Conservation (phyloP, 1,284 basidiomycete species). For the Trichosporon inkin region DNA sequence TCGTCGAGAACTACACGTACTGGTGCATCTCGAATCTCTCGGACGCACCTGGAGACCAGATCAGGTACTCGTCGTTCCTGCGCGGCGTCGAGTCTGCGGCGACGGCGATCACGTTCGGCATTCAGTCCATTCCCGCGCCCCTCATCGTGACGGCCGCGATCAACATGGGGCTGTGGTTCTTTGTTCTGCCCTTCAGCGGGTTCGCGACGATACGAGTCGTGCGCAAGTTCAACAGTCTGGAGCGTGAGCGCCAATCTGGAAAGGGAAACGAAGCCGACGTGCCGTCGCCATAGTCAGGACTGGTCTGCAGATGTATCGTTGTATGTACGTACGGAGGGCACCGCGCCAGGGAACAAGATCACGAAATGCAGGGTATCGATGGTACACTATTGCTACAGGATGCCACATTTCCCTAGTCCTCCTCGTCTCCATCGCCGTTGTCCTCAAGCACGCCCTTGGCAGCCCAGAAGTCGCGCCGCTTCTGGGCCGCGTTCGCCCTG, state of each 20-base stretch:
- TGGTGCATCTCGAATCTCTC: constrained; percentile 16
- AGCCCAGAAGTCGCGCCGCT: constrained; percentile 20
- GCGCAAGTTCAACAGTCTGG: constrained; percentile 11
- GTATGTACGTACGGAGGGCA: too few species aligned
- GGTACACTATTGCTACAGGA: constrained; percentile 4
- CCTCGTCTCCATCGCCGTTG: constrained; percentile 3
- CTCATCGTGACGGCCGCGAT: constrained; percentile 13
- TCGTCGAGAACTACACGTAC: constrained; percentile 18
- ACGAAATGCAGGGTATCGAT: constrained; percentile 6
- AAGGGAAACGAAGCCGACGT: too few species aligned
- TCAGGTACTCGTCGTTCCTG: constrained; percentile 16
- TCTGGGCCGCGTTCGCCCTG: not conserved
- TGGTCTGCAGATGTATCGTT: too few species aligned
- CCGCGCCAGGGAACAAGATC: not conserved
- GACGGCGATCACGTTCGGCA: constrained; percentile 11
- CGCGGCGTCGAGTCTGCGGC: constrained; percentile 18
- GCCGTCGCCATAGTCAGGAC: too few species aligned
- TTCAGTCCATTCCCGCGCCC: constrained; percentile 16
- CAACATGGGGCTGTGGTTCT: constrained; percentile 14
- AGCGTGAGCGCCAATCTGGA: too few species aligned
- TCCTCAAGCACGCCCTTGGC: constrained; percentile 12
- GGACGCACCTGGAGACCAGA: constrained; percentile 20
- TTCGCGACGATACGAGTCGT: constrained; percentile 16
- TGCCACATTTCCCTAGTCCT: not conserved
- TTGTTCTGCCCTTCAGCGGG: constrained; percentile 8